Evolutionary conservation across 305 asterid species (phyloP).

Genomic region (Coffea humblotiana): DNA sequence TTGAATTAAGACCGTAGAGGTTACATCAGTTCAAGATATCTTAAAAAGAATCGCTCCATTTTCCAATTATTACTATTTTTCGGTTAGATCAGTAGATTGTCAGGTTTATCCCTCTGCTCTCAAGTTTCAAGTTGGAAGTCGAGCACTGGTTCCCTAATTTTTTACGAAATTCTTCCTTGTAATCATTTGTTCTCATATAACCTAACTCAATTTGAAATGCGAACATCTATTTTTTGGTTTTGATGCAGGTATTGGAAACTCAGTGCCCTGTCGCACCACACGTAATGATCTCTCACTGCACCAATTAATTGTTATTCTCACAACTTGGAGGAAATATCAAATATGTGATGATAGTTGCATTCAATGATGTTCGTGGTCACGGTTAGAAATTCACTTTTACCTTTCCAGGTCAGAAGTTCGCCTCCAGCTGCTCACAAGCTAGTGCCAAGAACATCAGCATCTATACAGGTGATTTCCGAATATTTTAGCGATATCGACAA

Average conservation of each 20-base stretch:
- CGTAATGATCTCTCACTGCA: conserved; percentile 44
- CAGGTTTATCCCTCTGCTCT: not conserved
- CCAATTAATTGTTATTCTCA: conserved; percentile 14
- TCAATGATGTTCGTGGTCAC: not conserved
- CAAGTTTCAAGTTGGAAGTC: not conserved
- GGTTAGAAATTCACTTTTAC: conserved; percentile 6
- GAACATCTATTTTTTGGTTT: conserved; percentile 3
- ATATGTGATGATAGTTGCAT: not conserved
- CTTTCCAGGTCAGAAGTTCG: conserved; percentile 70
- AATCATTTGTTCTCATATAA: not conserved
- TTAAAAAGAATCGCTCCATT: not conserved
- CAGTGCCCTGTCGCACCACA: conserved; percentile 60
- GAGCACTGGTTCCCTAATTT: not conserved
- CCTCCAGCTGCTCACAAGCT: conserved; percentile 68
- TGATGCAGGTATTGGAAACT: conserved; percentile 65
- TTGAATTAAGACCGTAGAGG: not conserved
- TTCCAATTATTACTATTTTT: not conserved
- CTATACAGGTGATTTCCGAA: conserved; percentile 49
- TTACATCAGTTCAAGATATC: not conserved
- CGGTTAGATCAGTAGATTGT: not conserved
- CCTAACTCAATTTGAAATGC: not conserved
- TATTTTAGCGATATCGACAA: not conserved
- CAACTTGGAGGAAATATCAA: not conserved
- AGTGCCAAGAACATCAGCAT: conserved; percentile 40
- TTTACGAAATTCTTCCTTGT: not conserved